phyloP scores from a whole-genome alignment of 2,329 filamentous ascomycete species.

The Colletotrichum kahawae region DNA sequence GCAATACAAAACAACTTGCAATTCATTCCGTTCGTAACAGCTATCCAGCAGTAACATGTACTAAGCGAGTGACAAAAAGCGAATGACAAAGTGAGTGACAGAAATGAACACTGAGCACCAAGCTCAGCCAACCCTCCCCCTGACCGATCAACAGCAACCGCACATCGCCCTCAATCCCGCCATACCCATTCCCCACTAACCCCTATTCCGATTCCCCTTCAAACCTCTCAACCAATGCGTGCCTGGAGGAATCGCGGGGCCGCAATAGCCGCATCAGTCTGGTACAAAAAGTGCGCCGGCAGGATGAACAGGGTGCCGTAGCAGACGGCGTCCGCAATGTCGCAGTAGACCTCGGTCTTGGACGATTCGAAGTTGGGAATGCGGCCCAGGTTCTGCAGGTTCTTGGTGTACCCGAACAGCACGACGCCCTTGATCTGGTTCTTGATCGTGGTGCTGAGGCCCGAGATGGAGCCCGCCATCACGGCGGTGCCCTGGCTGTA shows the following conservation, averaged over 20 bases:
- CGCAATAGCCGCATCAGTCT: constrained; percentile 17
- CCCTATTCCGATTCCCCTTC: accelerated
- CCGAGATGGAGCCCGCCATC: constrained; percentile 41
- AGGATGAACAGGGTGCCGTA: constrained; percentile 39
- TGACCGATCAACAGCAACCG: background rate
- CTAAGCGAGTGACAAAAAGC: background rate
- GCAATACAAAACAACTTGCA: background rate
- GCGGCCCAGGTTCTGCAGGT: constrained; percentile 42
- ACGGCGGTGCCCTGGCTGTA: constrained; percentile 49
- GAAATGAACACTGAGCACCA: background rate
- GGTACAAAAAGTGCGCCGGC: constrained; percentile 37
- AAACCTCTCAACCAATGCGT: constrained; percentile 19
- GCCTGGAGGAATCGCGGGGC: constrained; percentile 29
- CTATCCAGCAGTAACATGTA: background rate
- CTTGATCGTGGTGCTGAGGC: constrained; percentile 32
- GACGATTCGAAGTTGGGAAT: constrained; percentile 41
- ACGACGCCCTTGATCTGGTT: constrained; percentile 41
- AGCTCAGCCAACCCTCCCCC: background rate
- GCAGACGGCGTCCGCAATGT: constrained; percentile 39
- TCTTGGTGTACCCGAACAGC: constrained; percentile 48
- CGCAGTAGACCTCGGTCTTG: constrained; percentile 43
- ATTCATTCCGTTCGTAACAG: background rate
- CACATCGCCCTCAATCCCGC: background rate
- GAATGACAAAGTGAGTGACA: background rate
- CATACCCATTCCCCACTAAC: accelerated